phyloP scores from a whole-genome alignment of 495 filamentous ascomycete genomes.

The Beverwykella pulmonaria region DNA sequence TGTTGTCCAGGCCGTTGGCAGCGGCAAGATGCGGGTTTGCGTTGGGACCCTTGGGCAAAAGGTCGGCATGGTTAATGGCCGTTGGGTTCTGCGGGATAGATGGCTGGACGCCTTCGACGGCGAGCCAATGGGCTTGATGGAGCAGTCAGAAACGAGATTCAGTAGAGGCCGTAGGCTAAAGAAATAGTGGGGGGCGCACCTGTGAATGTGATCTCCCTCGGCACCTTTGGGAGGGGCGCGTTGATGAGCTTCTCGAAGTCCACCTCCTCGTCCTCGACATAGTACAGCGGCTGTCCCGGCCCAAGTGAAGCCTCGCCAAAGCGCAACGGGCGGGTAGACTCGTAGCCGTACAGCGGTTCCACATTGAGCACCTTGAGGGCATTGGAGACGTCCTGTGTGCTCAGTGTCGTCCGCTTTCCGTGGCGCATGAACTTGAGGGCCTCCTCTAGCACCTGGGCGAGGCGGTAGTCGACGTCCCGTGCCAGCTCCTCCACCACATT shows the following conservation, averaged over 20 bases:
- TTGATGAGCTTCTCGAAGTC: constrained; percentile 99
- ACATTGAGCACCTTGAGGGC: constrained; percentile 84
- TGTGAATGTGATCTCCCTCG: constrained; percentile 88
- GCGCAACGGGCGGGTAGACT: constrained; percentile 78
- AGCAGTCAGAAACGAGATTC: constrained; percentile 34
- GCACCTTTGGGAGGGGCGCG: constrained; percentile 89
- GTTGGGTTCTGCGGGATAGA: constrained; percentile 95
- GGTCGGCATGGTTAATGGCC: constrained; percentile 77
- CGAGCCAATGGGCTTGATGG: constrained; percentile 83
- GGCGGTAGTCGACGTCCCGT: constrained; percentile 92
- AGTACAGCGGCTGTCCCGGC: constrained; percentile 93
- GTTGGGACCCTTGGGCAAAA: constrained; percentile 84
- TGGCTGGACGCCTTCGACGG: constrained; percentile 93
- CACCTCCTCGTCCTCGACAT: constrained; percentile 97
- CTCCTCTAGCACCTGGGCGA: constrained; percentile 89
- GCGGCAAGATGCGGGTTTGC: constrained; percentile 80
- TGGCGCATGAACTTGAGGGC: constrained; percentile 94
- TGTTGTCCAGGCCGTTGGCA: constrained; percentile 78
- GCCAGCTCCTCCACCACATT: constrained; percentile 82
- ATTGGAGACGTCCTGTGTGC: constrained; percentile 81
- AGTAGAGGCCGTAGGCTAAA: neutral
- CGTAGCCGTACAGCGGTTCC: constrained; percentile 94
- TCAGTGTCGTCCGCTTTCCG: constrained; percentile 76
- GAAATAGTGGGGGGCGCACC: constrained; percentile 51
- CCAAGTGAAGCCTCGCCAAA: constrained; percentile 94